Conservation (phyloP, 1,139 yeast genomes). For the Tardiomyces depauwii region DNA sequence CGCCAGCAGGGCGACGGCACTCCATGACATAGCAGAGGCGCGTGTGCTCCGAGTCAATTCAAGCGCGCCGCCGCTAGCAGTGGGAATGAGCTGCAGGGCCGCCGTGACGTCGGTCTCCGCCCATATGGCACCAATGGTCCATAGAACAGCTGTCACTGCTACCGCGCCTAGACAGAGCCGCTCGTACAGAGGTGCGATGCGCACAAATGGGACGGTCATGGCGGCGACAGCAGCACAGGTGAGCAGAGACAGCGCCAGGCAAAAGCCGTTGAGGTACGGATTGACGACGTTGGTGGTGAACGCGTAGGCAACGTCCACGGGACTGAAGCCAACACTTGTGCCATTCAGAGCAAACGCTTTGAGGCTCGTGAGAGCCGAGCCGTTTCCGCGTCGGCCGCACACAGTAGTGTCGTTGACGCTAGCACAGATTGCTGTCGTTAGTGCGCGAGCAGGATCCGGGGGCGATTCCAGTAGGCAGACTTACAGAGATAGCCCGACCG, state of each 20-base stretch:
- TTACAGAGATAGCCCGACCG: not conserved
- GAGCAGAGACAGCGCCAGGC: constrained; percentile 30
- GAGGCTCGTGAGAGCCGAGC: not conserved
- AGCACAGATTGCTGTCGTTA: not conserved
- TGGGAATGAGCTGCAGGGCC: constrained; percentile 32
- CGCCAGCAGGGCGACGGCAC: constrained; percentile 38
- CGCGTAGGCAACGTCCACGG: constrained; percentile 31
- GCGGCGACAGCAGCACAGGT: constrained; percentile 11
- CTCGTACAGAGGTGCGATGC: constrained; percentile 31
- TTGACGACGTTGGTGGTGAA: constrained; percentile 39
- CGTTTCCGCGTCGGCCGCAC: not conserved
- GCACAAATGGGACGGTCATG: constrained; percentile 31
- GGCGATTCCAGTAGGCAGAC: too few species aligned
- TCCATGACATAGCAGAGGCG: constrained; percentile 55
- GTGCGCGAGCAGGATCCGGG: too few species aligned
- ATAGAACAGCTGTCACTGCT: constrained; percentile 34
- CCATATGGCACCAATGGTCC: constrained; percentile 67
- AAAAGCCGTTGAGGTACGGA: constrained; percentile 39
- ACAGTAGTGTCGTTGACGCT: not conserved
- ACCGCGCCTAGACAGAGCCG: constrained; percentile 30
- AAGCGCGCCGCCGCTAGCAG: constrained; percentile 43
- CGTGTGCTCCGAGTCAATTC: constrained; percentile 37
- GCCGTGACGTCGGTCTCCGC: constrained; percentile 49
- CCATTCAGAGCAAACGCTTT: not conserved
- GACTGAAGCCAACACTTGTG: constrained; percentile 22